Evolutionary conservation across 2,329 filamentous ascomycete species (phyloP).

Genomic region (Aspergillus japonicus): DNA sequence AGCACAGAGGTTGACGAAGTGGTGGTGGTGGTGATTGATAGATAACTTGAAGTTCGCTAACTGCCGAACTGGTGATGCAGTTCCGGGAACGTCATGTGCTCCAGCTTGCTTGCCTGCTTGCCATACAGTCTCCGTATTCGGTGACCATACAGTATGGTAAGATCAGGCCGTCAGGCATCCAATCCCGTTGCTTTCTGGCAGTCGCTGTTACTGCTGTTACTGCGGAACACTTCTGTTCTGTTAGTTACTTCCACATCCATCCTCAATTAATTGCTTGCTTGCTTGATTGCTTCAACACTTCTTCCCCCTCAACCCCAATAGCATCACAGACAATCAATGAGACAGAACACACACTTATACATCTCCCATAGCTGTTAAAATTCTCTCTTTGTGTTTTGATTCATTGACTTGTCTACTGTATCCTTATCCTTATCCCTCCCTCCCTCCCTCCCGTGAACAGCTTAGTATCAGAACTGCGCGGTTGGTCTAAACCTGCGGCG

Average conservation of each 20-base stretch:
- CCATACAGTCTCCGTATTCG: too few species aligned
- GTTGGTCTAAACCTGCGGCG: slow-evolving; percentile 36
- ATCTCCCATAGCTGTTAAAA: neutral
- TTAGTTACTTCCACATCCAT: too few species aligned
- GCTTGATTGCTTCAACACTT: too few species aligned
- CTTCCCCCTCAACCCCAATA: too few species aligned
- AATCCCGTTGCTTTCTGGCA: neutral
- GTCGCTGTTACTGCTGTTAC: too few species aligned
- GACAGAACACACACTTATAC: neutral
- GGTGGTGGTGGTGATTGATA: neutral
- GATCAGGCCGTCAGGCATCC: neutral
- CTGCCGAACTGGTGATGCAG: too few species aligned
- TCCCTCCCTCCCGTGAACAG: neutral
- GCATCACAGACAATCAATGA: neutral
- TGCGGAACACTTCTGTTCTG: too few species aligned
- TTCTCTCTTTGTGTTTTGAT: neutral
- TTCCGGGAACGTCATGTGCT: neutral
- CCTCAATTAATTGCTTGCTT: too few species aligned
- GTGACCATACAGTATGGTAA: neutral
- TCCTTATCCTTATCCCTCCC: neutral
- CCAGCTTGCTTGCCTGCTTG: neutral
- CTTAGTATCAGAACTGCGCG: slow-evolving; percentile 27
- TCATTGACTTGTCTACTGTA: neutral
- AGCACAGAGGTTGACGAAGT: neutral
- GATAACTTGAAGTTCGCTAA: neutral